These are phyloP conservation scores for Remersonia thermophila DNA, from an alignment of 2,329 filamentous ascomycete species.

Conservation along the genomic window DNA sequence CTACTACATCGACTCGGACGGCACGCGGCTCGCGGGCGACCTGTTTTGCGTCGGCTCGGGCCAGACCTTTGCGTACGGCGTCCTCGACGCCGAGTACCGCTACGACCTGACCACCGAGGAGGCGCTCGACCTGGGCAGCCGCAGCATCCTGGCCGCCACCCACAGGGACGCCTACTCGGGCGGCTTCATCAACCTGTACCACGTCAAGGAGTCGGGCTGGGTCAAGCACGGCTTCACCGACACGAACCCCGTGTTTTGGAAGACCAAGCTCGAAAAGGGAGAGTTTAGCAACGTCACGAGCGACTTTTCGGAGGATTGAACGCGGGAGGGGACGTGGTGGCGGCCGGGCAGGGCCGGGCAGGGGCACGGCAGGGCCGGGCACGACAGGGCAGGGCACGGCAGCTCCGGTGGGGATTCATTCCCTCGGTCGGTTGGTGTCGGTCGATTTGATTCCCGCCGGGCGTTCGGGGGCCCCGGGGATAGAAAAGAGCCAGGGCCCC, in stretches of 20 bases:
- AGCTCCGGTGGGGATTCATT: too few species aligned
- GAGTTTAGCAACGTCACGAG: conserved; percentile 95
- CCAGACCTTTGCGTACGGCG: conserved; percentile 97
- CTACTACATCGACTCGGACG: conserved; percentile 98
- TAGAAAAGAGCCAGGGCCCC: too few species aligned
- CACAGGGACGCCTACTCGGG: conserved; percentile 98
- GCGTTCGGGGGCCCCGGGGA: too few species aligned
- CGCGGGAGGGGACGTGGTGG: conserved; percentile 1
- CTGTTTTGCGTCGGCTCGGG: conserved; percentile 96
- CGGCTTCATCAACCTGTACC: conserved; percentile 97
- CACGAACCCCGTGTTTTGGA: conserved; percentile 99
- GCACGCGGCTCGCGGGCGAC: conserved; percentile 83
- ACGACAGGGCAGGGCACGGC: too few species aligned
- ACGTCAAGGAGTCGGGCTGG: conserved; percentile 98
- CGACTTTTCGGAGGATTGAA: conserved; percentile 42
- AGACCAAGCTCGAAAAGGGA: conserved; percentile 95
- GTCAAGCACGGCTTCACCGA: conserved; percentile 97
- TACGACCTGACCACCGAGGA: conserved; percentile 83
- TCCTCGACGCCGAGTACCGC: conserved; percentile 86
- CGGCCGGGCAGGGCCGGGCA: background rate
- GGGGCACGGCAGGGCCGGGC: background rate
- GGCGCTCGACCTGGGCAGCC: conserved; percentile 76
- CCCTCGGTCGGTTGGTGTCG: too few species aligned
- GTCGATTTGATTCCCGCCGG: background rate
- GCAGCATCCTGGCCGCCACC: conserved; percentile 90